Evolutionary conservation across 495 filamentous ascomycete genomes (phyloP).

Genomic region (Trichocladium uniseriatum): DNA sequence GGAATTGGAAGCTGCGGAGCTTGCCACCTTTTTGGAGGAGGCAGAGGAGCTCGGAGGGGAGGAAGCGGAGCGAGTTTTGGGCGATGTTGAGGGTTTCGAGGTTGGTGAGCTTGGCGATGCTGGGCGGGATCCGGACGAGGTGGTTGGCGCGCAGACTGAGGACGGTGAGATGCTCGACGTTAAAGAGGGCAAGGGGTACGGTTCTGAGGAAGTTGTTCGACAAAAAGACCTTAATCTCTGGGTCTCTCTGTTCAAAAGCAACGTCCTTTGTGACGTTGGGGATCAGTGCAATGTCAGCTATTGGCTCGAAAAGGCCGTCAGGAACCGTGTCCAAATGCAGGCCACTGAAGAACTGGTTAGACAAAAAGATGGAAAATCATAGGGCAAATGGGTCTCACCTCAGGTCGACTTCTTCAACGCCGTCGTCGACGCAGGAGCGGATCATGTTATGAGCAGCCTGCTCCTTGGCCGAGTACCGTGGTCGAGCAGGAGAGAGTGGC

Average conservation of each 20-base stretch:
- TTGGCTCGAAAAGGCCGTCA: conserved; percentile 42
- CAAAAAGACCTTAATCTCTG: conserved; percentile 55
- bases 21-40: conserved; percentile 39
- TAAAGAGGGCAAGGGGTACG: conserved; percentile 44
- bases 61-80: conserved; percentile 54
- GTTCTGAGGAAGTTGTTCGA: conserved; percentile 48
- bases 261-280: conserved; percentile 32
- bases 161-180: conserved; percentile 50
- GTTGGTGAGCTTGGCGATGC: conserved; percentile 53
- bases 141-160: conserved; percentile 66
- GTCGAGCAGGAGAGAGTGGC: not conserved
- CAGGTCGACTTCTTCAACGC: conserved; percentile 53
- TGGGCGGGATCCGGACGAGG: conserved; percentile 53
- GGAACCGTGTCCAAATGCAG: conserved; percentile 30
- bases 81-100: conserved; percentile 61
- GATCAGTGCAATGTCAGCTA: conserved; percentile 50
- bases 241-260: conserved; percentile 33
- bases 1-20: conserved; percentile 30
- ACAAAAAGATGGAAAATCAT: not conserved
- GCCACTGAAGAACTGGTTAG: conserved; percentile 20
- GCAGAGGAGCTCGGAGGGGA: conserved; percentile 63
- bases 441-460: conserved; percentile 32
- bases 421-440: conserved; percentile 49
- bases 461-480: conserved; percentile 23
- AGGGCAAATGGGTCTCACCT: conserved; percentile 25